These are phyloP conservation scores for Populus ilicifolia DNA, from an alignment of 345 rosid genomes.

Conservation along the genomic window DNA sequence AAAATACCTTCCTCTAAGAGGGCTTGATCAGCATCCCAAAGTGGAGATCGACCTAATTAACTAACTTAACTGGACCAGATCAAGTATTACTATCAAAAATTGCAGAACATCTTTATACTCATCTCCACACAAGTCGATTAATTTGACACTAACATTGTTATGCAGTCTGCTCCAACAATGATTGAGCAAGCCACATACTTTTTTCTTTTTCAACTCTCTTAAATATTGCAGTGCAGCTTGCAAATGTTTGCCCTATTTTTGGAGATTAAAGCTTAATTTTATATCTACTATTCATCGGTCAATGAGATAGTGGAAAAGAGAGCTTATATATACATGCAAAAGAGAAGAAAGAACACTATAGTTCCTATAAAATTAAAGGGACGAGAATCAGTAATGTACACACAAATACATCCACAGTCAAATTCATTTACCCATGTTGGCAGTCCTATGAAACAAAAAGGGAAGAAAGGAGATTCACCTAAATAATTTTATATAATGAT, in stretches of 20 bases:
- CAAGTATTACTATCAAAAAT: not conserved
- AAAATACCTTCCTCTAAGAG: not conserved
- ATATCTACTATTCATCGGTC: not conserved
- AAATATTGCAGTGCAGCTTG: not conserved
- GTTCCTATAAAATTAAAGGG: not conserved
- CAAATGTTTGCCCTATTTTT: not conserved
- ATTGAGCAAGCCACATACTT: not conserved
- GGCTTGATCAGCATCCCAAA: not conserved
- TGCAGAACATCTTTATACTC: not conserved
- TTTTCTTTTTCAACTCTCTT: not conserved
- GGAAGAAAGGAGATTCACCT: not conserved
- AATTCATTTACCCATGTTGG: not conserved
- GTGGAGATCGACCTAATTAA: not conserved
- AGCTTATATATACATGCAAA: not conserved
- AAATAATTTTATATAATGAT: not conserved
- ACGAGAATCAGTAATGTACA: not conserved
- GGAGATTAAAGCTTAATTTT: not conserved
- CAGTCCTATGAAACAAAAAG: not conserved
- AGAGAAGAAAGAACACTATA: too few relatives aligned
- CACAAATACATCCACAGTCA: not conserved
- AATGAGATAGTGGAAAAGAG: not conserved
- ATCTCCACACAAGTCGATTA: not conserved
- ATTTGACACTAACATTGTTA: not conserved
- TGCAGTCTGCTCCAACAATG: not conserved
- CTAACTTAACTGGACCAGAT: not conserved